Evolutionary conservation across 805 yeast genomes (phyloP), one percentile per base, ranked within the genome.

Genomic region (Nakazawaea ernobii): DNA sequence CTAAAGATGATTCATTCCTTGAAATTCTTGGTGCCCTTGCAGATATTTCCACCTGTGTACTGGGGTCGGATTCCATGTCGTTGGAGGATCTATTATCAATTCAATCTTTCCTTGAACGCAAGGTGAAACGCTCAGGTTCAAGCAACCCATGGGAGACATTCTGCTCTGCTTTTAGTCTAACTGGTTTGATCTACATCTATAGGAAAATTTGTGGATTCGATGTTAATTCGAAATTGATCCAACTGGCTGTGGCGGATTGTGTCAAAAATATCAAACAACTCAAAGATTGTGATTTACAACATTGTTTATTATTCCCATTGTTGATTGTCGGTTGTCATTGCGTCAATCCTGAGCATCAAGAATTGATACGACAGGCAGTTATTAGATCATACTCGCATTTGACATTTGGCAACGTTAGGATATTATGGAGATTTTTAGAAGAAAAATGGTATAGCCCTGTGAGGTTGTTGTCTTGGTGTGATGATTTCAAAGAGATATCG

Each of bases 1-100:
- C 13, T n/a, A 39, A 32, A 8, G 50, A 33, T 45, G 63, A 60
- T 54, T 61, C 60, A 51, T 69, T 43, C 59, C 61, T 58, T 56
- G 58, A 3, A 55, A 66, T 51, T 55, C 62, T 46, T 55, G 66
- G 46, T 54, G 56, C 10, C 1, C 20, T 36, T 6, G 8, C 37
- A 6, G 46, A 36, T 8, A 15, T 20, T 8, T 40, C 37, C 11
- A 15, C 10, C 10, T 7, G 13, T 24, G 15, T 42, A 17, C 41
- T 33, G 35, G 30, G 15, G 15, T 15, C 41, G 27, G 15, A 27
- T 26, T n/a, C 13, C 14, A 15, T 39, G 8, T 32, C 42, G 27
- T 39, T 39, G 17, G 7, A 30, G 11, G 5, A 46, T 5, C 30
- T 47, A 15, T 17, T 11, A 15, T 39, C 35, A 35, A 35, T 29